phyloP scores from a whole-genome alignment of 2,329 filamentous ascomycete genomes.

The Colletotrichum gigasporum region DNA sequence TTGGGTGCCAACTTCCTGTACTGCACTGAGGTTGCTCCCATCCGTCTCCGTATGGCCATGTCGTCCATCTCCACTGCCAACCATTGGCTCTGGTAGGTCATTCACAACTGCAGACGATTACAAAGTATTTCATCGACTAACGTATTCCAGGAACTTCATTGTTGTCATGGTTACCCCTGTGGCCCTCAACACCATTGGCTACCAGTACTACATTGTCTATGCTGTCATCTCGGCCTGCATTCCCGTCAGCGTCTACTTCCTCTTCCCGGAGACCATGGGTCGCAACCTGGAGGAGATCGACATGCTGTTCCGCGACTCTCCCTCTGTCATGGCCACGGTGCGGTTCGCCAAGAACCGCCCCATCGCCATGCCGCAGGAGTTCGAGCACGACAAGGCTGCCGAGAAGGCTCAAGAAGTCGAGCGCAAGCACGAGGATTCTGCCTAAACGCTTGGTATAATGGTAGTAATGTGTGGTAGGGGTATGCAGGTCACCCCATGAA shows the following conservation, averaged over 20 bases:
- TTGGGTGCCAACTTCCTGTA: constrained; percentile 69
- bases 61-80: constrained; percentile 64
- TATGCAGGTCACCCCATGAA: background rate
- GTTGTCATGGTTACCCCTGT: constrained; percentile 55
- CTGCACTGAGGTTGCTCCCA: constrained; percentile 65
- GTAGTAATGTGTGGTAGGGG: background rate
- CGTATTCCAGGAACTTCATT: constrained; percentile 48
- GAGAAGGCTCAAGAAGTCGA: constrained; percentile 38
- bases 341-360: constrained; percentile 46
- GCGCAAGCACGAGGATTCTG: constrained; percentile 24
- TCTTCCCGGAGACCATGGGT: constrained; percentile 61
- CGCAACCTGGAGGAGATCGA: constrained; percentile 57
- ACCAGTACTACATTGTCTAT: constrained; percentile 61
- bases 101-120: too few relatives aligned
- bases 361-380: constrained; percentile 42
- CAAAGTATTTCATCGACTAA: background rate
- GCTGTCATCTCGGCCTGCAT: constrained; percentile 55
- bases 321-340: constrained; percentile 46
- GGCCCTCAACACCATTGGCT: constrained; percentile 60
- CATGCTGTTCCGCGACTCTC: constrained; percentile 52
- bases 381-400: constrained; percentile 33
- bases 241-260: constrained; percentile 53
- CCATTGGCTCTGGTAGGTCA: constrained; percentile 55
- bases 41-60: constrained; percentile 62
- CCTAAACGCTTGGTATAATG: constrained; percentile 1